A percentile compares a stretch with the other conserved stretches of the same genome.
These are phyloP conservation scores for Sugiyamaella floridensis DNA, from an alignment of 805 yeast genomes.

Conservation along the genomic window DNA sequence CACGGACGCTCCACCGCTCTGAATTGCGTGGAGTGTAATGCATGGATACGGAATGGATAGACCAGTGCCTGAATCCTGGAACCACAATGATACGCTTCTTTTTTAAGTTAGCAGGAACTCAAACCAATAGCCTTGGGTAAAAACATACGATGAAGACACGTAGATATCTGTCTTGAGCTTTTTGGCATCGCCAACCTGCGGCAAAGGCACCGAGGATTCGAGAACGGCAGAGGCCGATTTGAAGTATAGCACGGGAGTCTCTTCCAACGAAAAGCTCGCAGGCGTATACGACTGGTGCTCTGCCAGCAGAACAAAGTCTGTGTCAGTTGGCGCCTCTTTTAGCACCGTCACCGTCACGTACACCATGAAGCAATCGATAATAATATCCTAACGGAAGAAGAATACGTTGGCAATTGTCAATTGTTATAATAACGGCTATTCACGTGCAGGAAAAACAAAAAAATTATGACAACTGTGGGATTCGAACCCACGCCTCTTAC, in stretches of 20 bases:
- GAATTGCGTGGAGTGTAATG: constrained; percentile 25
- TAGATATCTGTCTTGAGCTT: constrained; percentile 12
- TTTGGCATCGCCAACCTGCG: background rate
- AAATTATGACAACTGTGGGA: constrained; percentile 67
- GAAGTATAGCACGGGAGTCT: constrained; percentile 26
- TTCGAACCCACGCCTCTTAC: constrained; percentile 85
- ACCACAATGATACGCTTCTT: constrained; percentile 19
- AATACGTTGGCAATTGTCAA: background rate
- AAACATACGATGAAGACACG: constrained; percentile 24
- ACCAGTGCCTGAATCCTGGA: constrained; percentile 14
- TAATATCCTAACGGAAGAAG: background rate
- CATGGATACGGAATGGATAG: constrained; percentile 19
- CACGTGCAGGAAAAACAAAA: constrained; percentile 20
- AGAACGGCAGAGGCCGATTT: constrained; percentile 7
- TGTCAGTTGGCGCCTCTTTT: constrained; percentile 7
- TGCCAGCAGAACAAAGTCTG: constrained; percentile 23
- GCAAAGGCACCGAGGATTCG: background rate
- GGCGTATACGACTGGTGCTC: constrained; percentile 31
- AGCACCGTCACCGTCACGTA: background rate
- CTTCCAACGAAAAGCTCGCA: constrained; percentile 29
- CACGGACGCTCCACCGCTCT: constrained; percentile 9
- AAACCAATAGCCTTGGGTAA: background rate
- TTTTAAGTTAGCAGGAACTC: background rate
- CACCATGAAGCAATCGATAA: background rate
- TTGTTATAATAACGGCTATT: background rate